Base-by-base conservation (phyloP, 2,329 filamentous ascomycete genomes). In the Apiospora malaysiana region DNA sequence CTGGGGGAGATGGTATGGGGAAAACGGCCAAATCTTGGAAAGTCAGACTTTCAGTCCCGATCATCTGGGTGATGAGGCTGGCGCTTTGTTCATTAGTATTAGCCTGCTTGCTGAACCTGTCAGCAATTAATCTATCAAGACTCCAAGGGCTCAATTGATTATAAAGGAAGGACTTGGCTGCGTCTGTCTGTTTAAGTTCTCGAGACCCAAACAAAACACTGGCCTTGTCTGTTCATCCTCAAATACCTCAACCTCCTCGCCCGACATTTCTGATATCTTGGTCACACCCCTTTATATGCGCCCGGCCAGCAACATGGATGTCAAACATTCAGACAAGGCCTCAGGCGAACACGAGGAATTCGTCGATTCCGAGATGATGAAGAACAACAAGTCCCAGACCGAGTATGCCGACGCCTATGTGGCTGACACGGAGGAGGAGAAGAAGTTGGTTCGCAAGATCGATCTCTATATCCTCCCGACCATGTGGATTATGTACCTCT, bases 401-500 rank as follows among this genome's bases (percentile, higher is more conserved):
- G 46, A 40, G 10, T 42, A 21, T 27, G 42, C 75, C 18, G 76
- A 75, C 1, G 72, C 71, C n/a, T 79, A 80, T 43, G 74, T 77
- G 3, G 74, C 77, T 46, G 76, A 74, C n/a, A 74, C 75, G 4
- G 76, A 79, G 21, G 79, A 80, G 68, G 80, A 82, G 72, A 78
- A 76, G 71, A 76, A 75, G 56, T 76, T 82, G 4, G 77, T 82
- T 21, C 77, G 80, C 47, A 81, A 81, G 76, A 81, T 87, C 74
- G 79, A 85, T 14, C 73, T 86, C 40, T 79, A 73, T 47, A 69
- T 82, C 21, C 70, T 82, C 21, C 86, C 86, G 3, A 81, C 79
- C 86, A 72, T 93, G 90, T 83, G 90, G 81, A 25, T 84, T 77
- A 85, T 90, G 66, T 90, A 90, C 73, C 80, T 90, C 0, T 80